Percentiles rank a stretch among this genome's conserved stretches.
phyloP scores from a whole-genome alignment of 2,329 filamentous ascomycete species.

The Beauveria pseudobassiana region DNA sequence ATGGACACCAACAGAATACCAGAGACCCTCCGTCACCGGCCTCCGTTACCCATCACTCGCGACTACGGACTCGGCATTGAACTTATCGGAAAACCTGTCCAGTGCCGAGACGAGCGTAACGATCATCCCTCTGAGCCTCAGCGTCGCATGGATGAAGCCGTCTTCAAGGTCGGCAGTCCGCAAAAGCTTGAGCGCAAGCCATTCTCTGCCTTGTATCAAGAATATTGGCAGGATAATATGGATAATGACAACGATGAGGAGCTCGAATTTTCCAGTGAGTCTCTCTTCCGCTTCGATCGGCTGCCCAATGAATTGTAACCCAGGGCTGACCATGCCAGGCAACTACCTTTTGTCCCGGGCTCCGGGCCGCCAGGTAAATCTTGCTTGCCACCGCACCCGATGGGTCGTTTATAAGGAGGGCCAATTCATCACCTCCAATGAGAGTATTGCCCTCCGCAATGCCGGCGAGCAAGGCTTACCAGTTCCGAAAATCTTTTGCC shows the following conservation, averaged over 20 bases:
- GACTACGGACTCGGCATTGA: conserved; percentile 2
- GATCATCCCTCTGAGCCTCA: not conserved
- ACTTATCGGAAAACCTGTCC: not conserved
- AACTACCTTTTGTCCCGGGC: conserved; percentile 2
- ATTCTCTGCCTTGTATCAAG: conserved; percentile 1
- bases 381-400: conserved; percentile 3
- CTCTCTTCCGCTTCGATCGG: not conserved
- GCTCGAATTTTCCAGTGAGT: conserved; percentile 5
- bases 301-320: not conserved
- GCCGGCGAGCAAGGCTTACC: conserved; percentile 1
- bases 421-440: not conserved
- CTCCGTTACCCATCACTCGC: not conserved
- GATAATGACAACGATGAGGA: conserved; percentile 1
- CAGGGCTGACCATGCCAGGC: not conserved
- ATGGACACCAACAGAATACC: not conserved
- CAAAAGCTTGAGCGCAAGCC: not conserved
- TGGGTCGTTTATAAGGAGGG: conserved; percentile 10
- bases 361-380: conserved; percentile 3
- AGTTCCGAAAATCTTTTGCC: conserved; percentile 4
- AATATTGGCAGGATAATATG: conserved; percentile 6
- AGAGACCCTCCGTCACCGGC: conserved; percentile 4
- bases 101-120: not conserved
- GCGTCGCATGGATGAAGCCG: not conserved
- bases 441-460: conserved; percentile 1
- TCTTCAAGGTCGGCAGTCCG: conserved; percentile 4